Conservation (phyloP, 2,329 filamentous ascomycete genomes). For the Talaromyces sp. region DNA sequence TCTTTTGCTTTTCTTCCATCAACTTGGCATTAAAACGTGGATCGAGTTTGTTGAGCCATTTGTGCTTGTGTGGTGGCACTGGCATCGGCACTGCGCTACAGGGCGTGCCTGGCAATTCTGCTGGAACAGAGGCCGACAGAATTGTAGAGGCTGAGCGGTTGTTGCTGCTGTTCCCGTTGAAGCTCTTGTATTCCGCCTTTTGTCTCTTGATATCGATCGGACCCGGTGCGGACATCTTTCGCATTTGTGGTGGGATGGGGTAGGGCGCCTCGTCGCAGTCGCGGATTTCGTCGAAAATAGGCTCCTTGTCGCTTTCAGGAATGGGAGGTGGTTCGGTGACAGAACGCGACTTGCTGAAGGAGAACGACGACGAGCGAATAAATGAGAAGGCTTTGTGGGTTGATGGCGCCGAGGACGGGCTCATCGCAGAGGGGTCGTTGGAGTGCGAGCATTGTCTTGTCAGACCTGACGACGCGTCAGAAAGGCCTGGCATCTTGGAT, state of each 20-base stretch:
- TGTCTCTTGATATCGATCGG: conserved; percentile 7
- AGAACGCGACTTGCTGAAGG: conserved; percentile 1
- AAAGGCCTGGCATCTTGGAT: conserved; percentile 11
- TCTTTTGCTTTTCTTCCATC: conserved; percentile 17
- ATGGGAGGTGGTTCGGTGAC: conserved; percentile 3
- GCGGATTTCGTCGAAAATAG: conserved; percentile 20
- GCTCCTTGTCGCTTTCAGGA: conserved; percentile 19
- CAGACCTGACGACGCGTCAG: conserved; percentile 9
- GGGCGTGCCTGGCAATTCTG: background rate
- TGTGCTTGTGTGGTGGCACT: conserved; percentile 17
- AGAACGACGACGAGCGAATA: conserved; percentile 15
- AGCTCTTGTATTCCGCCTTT: conserved; percentile 12
- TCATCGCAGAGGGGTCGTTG: conserved; percentile 6
- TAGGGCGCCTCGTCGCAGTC: conserved; percentile 20
- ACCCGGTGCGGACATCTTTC: background rate
- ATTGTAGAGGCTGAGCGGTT: background rate
- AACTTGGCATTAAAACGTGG: conserved; percentile 20
- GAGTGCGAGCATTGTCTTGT: conserved; percentile 17
- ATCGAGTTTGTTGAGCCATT: conserved; percentile 20
- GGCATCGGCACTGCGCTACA: conserved; percentile 5
- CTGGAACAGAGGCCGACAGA: background rate
- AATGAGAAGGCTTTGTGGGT: conserved; percentile 17
- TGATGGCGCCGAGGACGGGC: conserved; percentile 16
- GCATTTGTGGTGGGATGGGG: conserved; percentile 9
- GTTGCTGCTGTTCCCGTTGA: background rate